Percentiles rank a stretch among this genome's conserved stretches.
Evolutionary conservation across 1,284 basidiomycete species (phyloP).

Genomic region (Macrocystidia cucumis): DNA sequence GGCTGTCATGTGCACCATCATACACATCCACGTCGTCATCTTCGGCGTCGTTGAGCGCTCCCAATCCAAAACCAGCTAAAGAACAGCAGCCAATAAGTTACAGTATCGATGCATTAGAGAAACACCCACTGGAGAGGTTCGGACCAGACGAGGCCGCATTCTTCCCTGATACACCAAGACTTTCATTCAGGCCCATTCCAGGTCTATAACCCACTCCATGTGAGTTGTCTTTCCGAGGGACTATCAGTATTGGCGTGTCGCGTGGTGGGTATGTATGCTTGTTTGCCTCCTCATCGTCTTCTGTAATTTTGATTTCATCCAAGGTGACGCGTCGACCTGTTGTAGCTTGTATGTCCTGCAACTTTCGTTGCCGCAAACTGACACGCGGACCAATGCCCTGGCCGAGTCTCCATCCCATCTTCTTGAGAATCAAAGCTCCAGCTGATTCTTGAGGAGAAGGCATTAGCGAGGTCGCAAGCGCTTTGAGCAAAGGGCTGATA

Average conservation of each 20-base stretch:
- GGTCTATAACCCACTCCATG: constrained; percentile 77
- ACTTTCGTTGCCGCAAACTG: constrained; percentile 66
- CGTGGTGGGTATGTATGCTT: constrained; percentile 85
- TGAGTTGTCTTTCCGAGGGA: constrained; percentile 65
- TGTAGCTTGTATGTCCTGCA: constrained; percentile 54
- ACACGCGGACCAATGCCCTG: constrained; percentile 91
- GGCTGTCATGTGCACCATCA: constrained; percentile 36
- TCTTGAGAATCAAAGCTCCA: constrained; percentile 80
- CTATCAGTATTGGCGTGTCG: constrained; percentile 62
- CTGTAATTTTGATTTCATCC: constrained; percentile 34
- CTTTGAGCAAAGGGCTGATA: constrained; percentile 49
- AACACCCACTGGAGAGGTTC: constrained; percentile 46
- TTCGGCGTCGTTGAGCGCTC: constrained; percentile 82
- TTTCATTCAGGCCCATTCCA: constrained; percentile 58
- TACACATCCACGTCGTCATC: constrained; percentile 89
- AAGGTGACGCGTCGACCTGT: constrained; percentile 23
- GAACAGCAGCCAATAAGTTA: constrained; percentile 5
- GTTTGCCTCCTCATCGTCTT: constrained; percentile 69
- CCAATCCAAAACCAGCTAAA: constrained; percentile 76
- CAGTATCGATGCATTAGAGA: neutral
- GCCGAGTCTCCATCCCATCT: constrained; percentile 93
- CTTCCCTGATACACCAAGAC: constrained; percentile 28
- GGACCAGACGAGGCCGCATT: constrained; percentile 34
- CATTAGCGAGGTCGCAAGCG: constrained; percentile 53
- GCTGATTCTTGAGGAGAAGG: constrained; percentile 62